phyloP scores from a whole-genome alignment of 345 rosid genomes.

The Aquilaria sinensis region DNA sequence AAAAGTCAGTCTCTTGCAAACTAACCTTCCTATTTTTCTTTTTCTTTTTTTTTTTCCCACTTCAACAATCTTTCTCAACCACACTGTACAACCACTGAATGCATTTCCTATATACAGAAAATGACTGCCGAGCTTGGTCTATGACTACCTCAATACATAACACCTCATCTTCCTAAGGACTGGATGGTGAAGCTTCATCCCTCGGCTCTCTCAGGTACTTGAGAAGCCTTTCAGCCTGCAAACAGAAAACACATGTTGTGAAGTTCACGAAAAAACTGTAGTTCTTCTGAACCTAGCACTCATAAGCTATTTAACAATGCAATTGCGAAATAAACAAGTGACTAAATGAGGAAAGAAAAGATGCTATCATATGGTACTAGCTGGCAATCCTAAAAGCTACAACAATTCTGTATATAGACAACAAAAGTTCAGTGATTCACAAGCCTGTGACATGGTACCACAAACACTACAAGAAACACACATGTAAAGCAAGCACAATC shows the following conservation, averaged over 20 bases:
- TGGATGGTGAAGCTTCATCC: slow-evolving; percentile 49
- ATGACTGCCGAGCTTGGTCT: slow-evolving; percentile 9
- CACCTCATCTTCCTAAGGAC: slow-evolving; percentile 30
- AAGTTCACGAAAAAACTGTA: too few relatives aligned
- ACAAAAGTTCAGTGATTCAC: too few relatives aligned
- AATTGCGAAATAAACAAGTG: not conserved
- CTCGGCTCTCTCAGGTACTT: slow-evolving; percentile 70
- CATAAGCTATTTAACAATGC: not conserved
- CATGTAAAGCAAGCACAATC: too few relatives aligned
- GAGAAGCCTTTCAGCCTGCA: slow-evolving; percentile 91
- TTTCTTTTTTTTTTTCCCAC: slow-evolving; percentile 3
- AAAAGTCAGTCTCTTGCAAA: slow-evolving; percentile 28
- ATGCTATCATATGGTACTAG: not conserved
- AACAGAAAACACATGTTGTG: not conserved
- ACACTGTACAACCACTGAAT: slow-evolving; percentile 52
- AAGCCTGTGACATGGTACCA: too few relatives aligned
- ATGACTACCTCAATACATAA: slow-evolving; percentile 20
- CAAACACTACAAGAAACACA: too few relatives aligned
- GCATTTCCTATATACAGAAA: slow-evolving; percentile 43
- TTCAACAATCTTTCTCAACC: slow-evolving; percentile 25
- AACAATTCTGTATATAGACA: too few relatives aligned
- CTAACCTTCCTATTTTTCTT: slow-evolving; percentile 15
- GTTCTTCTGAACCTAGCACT: too few relatives aligned
- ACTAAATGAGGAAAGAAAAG: not conserved
- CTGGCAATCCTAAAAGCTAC: too few relatives aligned